Conservation (phyloP, 2,329 filamentous ascomycete genomes). For the Claviceps lovelessii region DNA sequence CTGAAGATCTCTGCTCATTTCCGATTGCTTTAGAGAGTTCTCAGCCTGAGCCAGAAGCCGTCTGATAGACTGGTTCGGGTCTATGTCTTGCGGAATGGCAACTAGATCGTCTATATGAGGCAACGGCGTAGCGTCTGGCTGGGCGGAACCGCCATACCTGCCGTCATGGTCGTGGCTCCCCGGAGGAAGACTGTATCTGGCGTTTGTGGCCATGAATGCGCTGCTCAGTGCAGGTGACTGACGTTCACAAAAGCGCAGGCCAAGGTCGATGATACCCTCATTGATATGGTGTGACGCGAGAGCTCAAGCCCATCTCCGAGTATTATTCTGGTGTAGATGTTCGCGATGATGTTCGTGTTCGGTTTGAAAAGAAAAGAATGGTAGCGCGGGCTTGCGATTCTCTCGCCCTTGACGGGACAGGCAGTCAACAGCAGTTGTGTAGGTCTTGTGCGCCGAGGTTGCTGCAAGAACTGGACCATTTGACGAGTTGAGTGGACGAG, state of each 20-base stretch:
- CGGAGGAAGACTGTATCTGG: conserved; percentile 16
- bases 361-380: not conserved
- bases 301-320: not conserved
- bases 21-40: conserved; percentile 41
- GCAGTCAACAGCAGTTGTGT: not conserved
- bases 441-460: not conserved
- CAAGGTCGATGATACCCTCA: not conserved
- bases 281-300: conserved; percentile 1
- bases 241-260: conserved; percentile 3
- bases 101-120: conserved; percentile 41
- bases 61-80: conserved; percentile 35
- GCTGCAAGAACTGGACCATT: not conserved
- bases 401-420: not conserved
- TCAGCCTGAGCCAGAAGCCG: conserved; percentile 40
- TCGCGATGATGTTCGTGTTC: not conserved
- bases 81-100: conserved; percentile 30
- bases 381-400: not conserved
- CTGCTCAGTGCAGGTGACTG: conserved; percentile 1
- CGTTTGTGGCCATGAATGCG: conserved; percentile 17
- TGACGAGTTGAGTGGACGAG: not conserved
- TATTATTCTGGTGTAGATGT: not conserved
- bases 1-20: conserved; percentile 46
- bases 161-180: conserved; percentile 14
- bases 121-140: conserved; percentile 21
- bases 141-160: conserved; percentile 14